These are phyloP conservation scores for Cryoendolithus antarcticus DNA, from an alignment of 2,329 filamentous ascomycete genomes.

Conservation along the genomic window DNA sequence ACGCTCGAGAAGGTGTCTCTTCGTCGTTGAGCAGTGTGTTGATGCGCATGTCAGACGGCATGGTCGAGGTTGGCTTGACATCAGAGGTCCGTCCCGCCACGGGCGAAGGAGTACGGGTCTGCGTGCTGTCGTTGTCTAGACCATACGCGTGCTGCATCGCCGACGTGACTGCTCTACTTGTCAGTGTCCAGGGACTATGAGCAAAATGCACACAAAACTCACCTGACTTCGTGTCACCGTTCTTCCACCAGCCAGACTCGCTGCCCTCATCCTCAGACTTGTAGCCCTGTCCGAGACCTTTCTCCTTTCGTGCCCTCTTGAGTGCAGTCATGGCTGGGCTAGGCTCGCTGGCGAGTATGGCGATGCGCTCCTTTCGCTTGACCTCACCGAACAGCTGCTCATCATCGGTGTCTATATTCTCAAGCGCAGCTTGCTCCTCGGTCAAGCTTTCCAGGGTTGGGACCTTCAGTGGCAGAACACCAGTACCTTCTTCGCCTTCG, in stretches of 20 bases:
- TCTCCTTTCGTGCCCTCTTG: slow-evolving; percentile 36
- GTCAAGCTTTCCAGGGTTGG: slow-evolving; percentile 55
- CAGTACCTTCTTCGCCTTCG: slow-evolving; percentile 25
- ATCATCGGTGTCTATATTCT: slow-evolving; percentile 63
- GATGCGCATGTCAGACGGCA: slow-evolving; percentile 32
- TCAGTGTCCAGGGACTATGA: background rate
- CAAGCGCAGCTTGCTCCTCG: slow-evolving; percentile 49
- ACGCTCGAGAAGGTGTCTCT: slow-evolving; percentile 17
- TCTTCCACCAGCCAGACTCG: slow-evolving; percentile 12
- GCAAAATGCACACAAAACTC: background rate
- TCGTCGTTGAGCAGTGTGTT: slow-evolving; percentile 38
- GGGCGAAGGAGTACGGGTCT: slow-evolving; percentile 33
- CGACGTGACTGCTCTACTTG: slow-evolving; percentile 1
- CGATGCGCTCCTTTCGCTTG: slow-evolving; percentile 61
- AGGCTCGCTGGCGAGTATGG: slow-evolving; percentile 63
- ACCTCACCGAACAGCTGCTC: slow-evolving; percentile 59
- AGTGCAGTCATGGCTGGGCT: slow-evolving; percentile 48
- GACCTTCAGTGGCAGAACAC: slow-evolving; percentile 42
- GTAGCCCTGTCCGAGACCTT: slow-evolving; percentile 23
- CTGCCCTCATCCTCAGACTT: slow-evolving; percentile 20
- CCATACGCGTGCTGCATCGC: slow-evolving; percentile 4
- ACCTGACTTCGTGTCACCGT: background rate
- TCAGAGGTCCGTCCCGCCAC: slow-evolving; percentile 16
- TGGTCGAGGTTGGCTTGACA: slow-evolving; percentile 24
- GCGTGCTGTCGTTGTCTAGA: slow-evolving; percentile 30